Base-by-base conservation (phyloP, 2,329 filamentous ascomycete genomes). In the Bipolaris bicolor region DNA sequence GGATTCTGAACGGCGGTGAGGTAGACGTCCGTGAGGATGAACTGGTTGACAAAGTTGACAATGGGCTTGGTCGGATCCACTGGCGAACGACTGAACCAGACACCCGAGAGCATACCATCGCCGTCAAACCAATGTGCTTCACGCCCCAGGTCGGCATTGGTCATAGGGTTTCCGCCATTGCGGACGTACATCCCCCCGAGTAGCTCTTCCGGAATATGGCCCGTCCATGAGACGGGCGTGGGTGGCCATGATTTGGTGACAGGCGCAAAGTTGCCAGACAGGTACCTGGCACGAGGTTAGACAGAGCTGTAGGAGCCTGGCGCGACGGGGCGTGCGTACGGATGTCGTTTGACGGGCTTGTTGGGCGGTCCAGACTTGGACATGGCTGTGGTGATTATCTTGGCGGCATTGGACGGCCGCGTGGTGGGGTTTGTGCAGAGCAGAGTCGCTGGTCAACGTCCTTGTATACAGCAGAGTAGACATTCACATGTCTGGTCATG, bases 41-140 rank as follows among this genome's bases (percentile, higher is more conserved):
- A 90, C 63, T 88, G 86, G 58, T 90, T 90, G 52, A 88, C 86
- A 52, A 90, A 91, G 52, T 88, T 80, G 0, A 88, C 87, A 55
- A 79, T 71, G 1, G 88, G 80, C 2, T 73, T 62, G 2, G 73
- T 73, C 2, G 70, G 66, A 36, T 79, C 70, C 5, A 68, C 40
- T 11, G 46, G 31, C 76, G 73, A 57, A 2, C 78, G 79, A 26
- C 78, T 78, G 69, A 89, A 91, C 16, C 80, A 79, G 0, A 91
- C 87, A 1, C 88, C 88, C 29, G 84, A 84, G 10, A 91, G 82
- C 88, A 91, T 91, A 4, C 88, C 89, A 69, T 91, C 88, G 31
- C 89, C 88, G 64, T 91, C 89, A 60, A 91, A 91, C 88, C 88
- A 90, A 69, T 91, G 88, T 7, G 86, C 83, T 68, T 89, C 86